phyloP scores from a whole-genome alignment of 768 basidiomycete genomes.

The Auricularia cornea region DNA sequence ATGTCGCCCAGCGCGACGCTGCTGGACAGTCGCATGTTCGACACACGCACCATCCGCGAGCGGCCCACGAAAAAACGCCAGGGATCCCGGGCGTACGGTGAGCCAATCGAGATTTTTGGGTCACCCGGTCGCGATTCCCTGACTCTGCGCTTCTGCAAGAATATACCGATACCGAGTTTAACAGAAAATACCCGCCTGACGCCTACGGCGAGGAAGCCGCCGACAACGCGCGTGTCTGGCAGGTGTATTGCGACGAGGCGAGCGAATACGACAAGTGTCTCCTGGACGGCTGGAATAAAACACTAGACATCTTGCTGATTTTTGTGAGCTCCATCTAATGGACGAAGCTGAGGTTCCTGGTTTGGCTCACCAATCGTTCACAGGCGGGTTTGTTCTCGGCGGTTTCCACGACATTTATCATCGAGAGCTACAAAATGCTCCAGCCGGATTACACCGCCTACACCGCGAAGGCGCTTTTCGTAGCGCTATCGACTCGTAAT shows the following conservation, averaged over 20 bases:
- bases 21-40: too few species aligned
- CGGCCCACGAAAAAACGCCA: too few species aligned
- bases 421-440: not conserved
- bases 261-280: constrained; percentile 4
- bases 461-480: not conserved
- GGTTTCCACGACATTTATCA: not conserved
- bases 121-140: too few species aligned
- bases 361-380: not conserved
- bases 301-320: constrained; percentile 5
- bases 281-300: constrained; percentile 5
- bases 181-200: constrained; percentile 8
- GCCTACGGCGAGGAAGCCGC: constrained; percentile 2
- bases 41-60: too few species aligned
- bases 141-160: not conserved
- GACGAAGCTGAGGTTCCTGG: too few species aligned
- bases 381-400: constrained; percentile 4
- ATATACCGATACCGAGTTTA: not conserved
- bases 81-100: too few species aligned
- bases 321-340: not conserved
- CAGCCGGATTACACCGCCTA: not conserved
- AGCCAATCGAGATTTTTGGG: too few species aligned
- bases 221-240: constrained; percentile 9
- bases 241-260: constrained; percentile 8
- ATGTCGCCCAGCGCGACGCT: too few species aligned
- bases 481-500: not conserved